Evolutionary conservation across 352 stramenopile genomes (phyloP).

Genomic region (Pythium biforme): DNA sequence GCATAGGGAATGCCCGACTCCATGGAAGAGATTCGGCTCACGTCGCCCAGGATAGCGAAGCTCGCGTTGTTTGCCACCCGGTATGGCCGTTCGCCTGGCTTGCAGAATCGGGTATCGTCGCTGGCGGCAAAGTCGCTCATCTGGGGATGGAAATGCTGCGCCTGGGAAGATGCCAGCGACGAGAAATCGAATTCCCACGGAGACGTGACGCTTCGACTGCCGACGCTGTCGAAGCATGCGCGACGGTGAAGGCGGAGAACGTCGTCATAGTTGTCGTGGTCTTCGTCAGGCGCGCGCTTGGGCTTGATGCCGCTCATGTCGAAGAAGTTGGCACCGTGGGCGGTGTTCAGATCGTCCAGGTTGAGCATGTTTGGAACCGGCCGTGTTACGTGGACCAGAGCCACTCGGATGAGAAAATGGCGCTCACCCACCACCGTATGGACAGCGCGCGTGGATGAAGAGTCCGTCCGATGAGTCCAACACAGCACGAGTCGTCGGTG

Average conservation of each 20-base stretch:
- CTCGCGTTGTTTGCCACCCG: not conserved
- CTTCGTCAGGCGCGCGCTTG: constrained; percentile 12
- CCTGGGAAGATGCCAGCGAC: not conserved
- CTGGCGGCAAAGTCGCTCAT: constrained; percentile 6
- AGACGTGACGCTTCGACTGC: constrained; percentile 7
- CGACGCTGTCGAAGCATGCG: not conserved
- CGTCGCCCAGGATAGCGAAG: constrained; percentile 18
- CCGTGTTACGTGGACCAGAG: not conserved
- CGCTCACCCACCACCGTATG: constrained; percentile 1
- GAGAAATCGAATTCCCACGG: constrained; percentile 16
- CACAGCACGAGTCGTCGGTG: not conserved
- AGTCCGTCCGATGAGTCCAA: not conserved
- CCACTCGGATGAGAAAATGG: constrained; percentile 4
- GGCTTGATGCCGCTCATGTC: constrained; percentile 11
- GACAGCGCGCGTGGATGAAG: not conserved
- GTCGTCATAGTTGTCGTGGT: constrained; percentile 9
- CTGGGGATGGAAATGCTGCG: not conserved
- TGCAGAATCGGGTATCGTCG: not conserved
- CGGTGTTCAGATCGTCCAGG: constrained; percentile 13
- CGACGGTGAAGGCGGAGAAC: not conserved
- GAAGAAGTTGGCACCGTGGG: constrained; percentile 12
- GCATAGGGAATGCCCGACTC: not conserved
- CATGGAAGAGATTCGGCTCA: not conserved
- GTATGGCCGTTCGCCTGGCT: not conserved
- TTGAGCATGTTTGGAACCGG: constrained; percentile 12